A percentile compares a stretch with the other conserved stretches of the same genome.
Conservation (phyloP, 148 eudicot species). For the Persicaria maculosa region DNA sequence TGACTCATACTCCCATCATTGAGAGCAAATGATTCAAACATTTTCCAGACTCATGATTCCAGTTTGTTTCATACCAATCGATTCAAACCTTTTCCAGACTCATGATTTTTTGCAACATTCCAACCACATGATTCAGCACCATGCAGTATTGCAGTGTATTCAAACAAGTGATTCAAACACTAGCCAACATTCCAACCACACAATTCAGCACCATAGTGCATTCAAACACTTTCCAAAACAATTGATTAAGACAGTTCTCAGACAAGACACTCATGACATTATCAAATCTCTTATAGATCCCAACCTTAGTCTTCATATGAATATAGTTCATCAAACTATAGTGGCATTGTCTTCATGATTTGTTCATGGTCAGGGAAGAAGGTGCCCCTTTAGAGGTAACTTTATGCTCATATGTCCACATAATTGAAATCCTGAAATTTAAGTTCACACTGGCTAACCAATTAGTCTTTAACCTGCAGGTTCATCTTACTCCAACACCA, state of each 20-base stretch:
- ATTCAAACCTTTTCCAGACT: neutral
- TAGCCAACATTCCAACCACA: too few relatives aligned
- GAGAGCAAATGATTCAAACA: neutral
- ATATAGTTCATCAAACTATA: too few relatives aligned
- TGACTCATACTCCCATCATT: neutral
- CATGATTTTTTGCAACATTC: neutral
- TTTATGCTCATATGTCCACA: neutral
- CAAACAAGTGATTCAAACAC: neutral
- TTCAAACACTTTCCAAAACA: too few relatives aligned
- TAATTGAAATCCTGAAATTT: neutral
- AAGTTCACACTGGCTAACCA: neutral
- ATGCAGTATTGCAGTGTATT: too few relatives aligned
- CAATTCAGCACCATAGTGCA: too few relatives aligned
- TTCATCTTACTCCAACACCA: neutral
- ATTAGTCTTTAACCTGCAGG: neutral
- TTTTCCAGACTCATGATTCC: neutral
- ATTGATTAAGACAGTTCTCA: too few relatives aligned
- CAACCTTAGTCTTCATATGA: too few relatives aligned
- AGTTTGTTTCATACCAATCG: neutral
- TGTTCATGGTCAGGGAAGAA: neutral
- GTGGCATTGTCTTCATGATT: neutral
- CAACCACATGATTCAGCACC: neutral
- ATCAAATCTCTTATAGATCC: too few relatives aligned
- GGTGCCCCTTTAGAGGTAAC: neutral
- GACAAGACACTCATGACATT: too few relatives aligned